Percentiles rank a stretch among this genome's conserved stretches.
phyloP scores from a whole-genome alignment of 768 basidiomycete genomes.

The Macrocybe gigantea region DNA sequence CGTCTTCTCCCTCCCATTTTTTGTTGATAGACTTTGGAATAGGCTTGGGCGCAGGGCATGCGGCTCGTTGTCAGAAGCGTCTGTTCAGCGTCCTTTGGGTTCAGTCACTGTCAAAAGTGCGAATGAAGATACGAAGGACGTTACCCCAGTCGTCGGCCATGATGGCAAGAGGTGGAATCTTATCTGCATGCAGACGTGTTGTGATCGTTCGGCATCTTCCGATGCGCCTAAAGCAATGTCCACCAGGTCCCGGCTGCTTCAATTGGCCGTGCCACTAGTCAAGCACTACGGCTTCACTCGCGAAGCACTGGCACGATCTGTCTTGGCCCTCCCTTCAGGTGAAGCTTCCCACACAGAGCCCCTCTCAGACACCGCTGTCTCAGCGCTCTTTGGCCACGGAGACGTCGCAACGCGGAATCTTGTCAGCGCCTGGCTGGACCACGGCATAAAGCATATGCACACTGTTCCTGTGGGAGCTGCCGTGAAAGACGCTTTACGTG shows the following conservation, averaged over 20 bases:
- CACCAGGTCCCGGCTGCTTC: conserved; percentile 37
- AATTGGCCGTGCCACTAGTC: conserved; percentile 60
- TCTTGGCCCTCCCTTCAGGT: conserved; percentile 43
- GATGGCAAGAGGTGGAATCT: neutral
- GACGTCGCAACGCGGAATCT: conserved; percentile 60
- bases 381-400: conserved; percentile 68
- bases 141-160: conserved; percentile 29
- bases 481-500: conserved; percentile 46
- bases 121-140: conserved; percentile 4
- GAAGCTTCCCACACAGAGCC: conserved; percentile 43
- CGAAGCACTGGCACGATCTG: conserved; percentile 59
- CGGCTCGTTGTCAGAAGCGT: neutral
- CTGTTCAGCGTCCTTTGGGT: conserved; percentile 29
- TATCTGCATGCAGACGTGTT: conserved; percentile 14
- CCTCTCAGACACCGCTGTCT: conserved; percentile 64
- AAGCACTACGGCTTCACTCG: conserved; percentile 70
- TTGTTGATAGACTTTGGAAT: conserved; percentile 32
- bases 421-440: conserved; percentile 69
- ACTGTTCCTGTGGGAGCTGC: conserved; percentile 15
- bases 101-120: conserved; percentile 1
- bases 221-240: conserved; percentile 9
- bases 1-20: conserved; percentile 92
- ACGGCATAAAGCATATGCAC: conserved; percentile 52
- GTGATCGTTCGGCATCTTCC: conserved; percentile 16
- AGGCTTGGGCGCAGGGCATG: conserved; percentile 17